These are phyloP conservation scores for Phialophora tarda DNA, from an alignment of 2,329 filamentous ascomycete species.

Conservation along the genomic window DNA sequence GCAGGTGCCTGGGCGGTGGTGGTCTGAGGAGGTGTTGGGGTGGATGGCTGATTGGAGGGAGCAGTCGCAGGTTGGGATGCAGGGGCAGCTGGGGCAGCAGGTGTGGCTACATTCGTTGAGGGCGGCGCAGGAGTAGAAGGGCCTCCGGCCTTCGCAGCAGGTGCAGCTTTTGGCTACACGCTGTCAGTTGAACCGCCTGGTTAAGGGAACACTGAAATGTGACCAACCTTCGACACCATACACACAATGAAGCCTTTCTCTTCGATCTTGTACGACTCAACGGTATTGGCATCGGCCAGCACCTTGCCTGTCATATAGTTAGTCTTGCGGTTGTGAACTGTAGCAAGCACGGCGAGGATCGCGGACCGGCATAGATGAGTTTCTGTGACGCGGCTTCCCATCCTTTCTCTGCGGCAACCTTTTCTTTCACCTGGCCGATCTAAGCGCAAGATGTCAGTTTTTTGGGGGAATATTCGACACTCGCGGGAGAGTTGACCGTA, in stretches of 20 bases:
- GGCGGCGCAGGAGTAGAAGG: constrained; percentile 58
- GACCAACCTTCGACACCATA: constrained; percentile 89
- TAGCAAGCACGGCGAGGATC: background rate
- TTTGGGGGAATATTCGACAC: background rate
- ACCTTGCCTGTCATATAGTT: constrained; percentile 76
- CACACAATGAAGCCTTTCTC: constrained; percentile 99
- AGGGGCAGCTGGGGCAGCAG: constrained; percentile 49
- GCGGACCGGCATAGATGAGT: constrained; percentile 94
- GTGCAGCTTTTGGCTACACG: constrained; percentile 71
- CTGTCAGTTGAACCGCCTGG: constrained; percentile 16
- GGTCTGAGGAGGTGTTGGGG: constrained; percentile 49
- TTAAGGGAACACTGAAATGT: constrained; percentile 1
- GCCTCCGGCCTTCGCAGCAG: constrained; percentile 54
- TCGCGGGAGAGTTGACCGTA: constrained; percentile 47
- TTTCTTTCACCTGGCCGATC: constrained; percentile 90
- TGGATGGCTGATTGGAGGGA: constrained; percentile 56
- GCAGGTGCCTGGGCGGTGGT: constrained; percentile 51
- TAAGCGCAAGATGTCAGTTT: constrained; percentile 49
- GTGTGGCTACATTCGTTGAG: constrained; percentile 58
- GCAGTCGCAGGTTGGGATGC: constrained; percentile 64
- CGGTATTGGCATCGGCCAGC: constrained; percentile 93
- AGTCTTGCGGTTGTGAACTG: constrained; percentile 1
- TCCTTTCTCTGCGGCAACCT: constrained; percentile 89
- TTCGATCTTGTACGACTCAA: constrained; percentile 97
- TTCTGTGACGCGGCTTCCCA: constrained; percentile 92